Evolutionary conservation across 2,329 filamentous ascomycete genomes (phyloP), one percentile per base, ranked within the genome.

Genomic region (Monilinia laxa): DNA sequence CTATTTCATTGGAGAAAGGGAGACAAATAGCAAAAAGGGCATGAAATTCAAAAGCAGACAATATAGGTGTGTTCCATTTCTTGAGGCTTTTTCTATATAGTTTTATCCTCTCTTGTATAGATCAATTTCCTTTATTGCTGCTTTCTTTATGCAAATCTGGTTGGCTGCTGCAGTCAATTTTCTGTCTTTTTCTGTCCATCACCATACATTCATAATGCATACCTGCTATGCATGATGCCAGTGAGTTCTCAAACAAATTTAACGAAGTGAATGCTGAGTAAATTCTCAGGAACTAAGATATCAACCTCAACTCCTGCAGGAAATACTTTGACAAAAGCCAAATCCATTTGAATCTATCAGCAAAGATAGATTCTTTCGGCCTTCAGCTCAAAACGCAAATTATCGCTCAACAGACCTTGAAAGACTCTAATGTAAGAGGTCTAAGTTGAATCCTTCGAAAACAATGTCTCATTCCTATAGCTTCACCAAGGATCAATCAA

Each of bases 61-160:
- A 35, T 16, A 59, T 16, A 3, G 18, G 9, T 31, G 31, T 12
- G 35, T 59, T 4, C 5, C 16, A 14, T 35, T 20, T 3, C 18
- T 23, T 5, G 25, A 16, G 25, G 0, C n/a, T 23, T 59, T 23
- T 18, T 25, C 42, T 23, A 23, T 49, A 2, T 23, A 18, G 4
- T 49, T 49, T 23, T 12, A 4, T 35, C 7, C 20, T 35, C 42
- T 35, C 9, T 5, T 60, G 20, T 12, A 49, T 16, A 35, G 20
- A 23, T 45, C 35, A 12, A 42, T 42, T 42, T 16, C n/a, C 20
- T 49, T 49, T 23, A 49, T 20, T 58, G 10, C 23, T 28, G 28
- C 28, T 28, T 58, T n/a, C 42, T 60, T 60, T 60, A 23, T 60
- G 12, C 20, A 60, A n/a, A 35, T 7, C 11, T 60, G 18, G 28